Conservation (phyloP, 371 early-diverging fungal genomes). For the Amoeboaphelidium protococcarum region DNA sequence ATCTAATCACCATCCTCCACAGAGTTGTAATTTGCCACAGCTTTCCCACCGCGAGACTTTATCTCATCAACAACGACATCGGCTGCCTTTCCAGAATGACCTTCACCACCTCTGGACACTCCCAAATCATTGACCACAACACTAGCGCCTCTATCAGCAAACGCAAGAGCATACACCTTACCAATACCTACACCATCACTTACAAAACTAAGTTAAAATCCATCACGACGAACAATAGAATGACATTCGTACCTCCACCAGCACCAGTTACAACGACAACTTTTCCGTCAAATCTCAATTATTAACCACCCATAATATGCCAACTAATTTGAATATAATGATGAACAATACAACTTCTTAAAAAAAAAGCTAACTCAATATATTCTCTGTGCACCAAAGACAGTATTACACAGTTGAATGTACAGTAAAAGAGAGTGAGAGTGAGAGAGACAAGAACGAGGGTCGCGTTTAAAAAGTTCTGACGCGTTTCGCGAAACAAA, state of each 20-base stretch:
- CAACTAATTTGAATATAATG: too few species aligned
- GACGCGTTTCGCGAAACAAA: too few species aligned
- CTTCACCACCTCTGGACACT: slow-evolving; percentile 46
- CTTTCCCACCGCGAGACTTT: not conserved
- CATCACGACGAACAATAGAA: not conserved
- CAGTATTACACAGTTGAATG: too few species aligned
- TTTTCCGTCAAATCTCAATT: slow-evolving; percentile 38
- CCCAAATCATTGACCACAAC: slow-evolving; percentile 86
- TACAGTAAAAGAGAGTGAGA: too few species aligned
- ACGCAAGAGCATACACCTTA: slow-evolving; percentile 68
- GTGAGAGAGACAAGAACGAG: too few species aligned
- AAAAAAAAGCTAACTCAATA: too few species aligned
- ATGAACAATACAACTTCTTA: too few species aligned
- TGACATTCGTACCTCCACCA: slow-evolving; percentile 45
- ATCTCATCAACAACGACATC: slow-evolving; percentile 4
- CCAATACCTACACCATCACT: slow-evolving; percentile 27
- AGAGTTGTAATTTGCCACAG: not conserved
- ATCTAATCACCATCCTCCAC: not conserved
- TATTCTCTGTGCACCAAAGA: too few species aligned
- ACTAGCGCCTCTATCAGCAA: slow-evolving; percentile 59
- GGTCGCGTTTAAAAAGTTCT: too few species aligned
- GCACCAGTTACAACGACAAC: slow-evolving; percentile 92
- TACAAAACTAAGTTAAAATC: not conserved
- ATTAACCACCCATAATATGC: too few species aligned
- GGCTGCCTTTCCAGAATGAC: slow-evolving; percentile 12